These are phyloP conservation scores for Debaryomyces subglobosus DNA, from an alignment of 1,139 yeast species.

Conservation along the genomic window DNA sequence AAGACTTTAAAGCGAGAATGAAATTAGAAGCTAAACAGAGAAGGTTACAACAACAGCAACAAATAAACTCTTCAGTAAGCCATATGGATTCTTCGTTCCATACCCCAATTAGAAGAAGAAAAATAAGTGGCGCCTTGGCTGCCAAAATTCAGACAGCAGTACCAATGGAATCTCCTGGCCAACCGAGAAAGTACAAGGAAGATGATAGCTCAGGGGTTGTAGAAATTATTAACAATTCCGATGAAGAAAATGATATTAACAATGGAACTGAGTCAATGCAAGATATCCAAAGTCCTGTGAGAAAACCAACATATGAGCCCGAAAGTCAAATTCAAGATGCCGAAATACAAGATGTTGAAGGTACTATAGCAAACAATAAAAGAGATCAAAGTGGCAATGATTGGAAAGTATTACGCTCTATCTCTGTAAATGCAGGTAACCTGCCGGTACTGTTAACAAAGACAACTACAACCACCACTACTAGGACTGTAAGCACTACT, in stretches of 20 bases:
- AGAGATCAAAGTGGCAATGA: constrained; percentile 23
- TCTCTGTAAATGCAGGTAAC: constrained; percentile 37
- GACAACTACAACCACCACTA: constrained; percentile 52
- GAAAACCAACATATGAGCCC: constrained; percentile 20
- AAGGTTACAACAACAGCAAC: constrained; percentile 37
- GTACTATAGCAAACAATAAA: constrained; percentile 14
- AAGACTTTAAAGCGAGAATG: constrained; percentile 52
- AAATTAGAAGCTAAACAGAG: constrained; percentile 50
- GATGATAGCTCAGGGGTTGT: constrained; percentile 28
- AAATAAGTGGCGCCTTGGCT: constrained; percentile 69
- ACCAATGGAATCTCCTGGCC: constrained; percentile 94
- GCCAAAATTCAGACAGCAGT: constrained; percentile 74
- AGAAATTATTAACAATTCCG: constrained; percentile 42
- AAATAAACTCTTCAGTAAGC: constrained; percentile 31
- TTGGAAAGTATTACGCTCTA: constrained; percentile 47
- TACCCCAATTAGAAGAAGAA: constrained; percentile 76
- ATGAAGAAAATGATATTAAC: constrained; percentile 31
- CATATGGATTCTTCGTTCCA: constrained; percentile 52
- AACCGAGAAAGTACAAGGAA: constrained; percentile 76
- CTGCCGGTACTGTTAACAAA: constrained; percentile 49
- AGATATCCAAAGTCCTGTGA: constrained; percentile 27
- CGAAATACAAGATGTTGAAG: constrained; percentile 19
- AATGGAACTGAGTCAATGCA: constrained; percentile 24
- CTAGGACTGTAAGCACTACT: constrained; percentile 50
- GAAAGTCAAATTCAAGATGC: constrained; percentile 14